Evolutionary conservation across 2,329 filamentous ascomycete genomes (phyloP).

Genomic region (Fusarium sp.): DNA sequence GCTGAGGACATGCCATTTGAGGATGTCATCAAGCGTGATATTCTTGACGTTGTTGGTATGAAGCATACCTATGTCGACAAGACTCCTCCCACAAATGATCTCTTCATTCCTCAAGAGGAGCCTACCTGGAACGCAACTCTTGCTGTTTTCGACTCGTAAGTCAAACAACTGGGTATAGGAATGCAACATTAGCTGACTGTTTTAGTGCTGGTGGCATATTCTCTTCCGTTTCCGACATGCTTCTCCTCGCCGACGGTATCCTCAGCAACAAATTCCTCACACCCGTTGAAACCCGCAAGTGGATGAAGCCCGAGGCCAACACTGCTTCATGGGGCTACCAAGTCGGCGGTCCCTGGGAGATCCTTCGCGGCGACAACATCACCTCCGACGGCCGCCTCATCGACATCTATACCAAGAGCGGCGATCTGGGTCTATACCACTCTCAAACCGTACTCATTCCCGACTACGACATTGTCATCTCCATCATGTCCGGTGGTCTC

Average conservation of each 20-base stretch:
- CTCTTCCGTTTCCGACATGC: conserved; percentile 54
- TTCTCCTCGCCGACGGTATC: conserved; percentile 54
- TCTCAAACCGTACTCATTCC: conserved; percentile 53
- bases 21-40: conserved; percentile 50
- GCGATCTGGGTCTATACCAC: conserved; percentile 55
- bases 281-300: conserved; percentile 51
- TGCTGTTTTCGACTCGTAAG: conserved; percentile 49
- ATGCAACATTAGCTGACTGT: not conserved
- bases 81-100: conserved; percentile 43
- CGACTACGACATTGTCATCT: conserved; percentile 56
- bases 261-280: conserved; percentile 54
- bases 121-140: conserved; percentile 47
- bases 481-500: conserved; percentile 49
- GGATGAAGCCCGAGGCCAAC: conserved; percentile 55
- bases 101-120: conserved; percentile 50
- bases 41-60: conserved; percentile 56
- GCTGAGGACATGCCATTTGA: conserved; percentile 52
- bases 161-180: not conserved
- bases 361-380: conserved; percentile 50
- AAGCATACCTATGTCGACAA: conserved; percentile 49
- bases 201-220: conserved; percentile 52
- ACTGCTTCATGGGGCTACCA: conserved; percentile 50
- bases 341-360: conserved; percentile 60
- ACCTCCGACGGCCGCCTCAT: conserved; percentile 52
- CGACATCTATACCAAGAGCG: conserved; percentile 59